Evolutionary conservation across 768 basidiomycete genomes (phyloP), one percentile per base, ranked within the genome.

Genomic region (Wakefieldia striispora): DNA sequence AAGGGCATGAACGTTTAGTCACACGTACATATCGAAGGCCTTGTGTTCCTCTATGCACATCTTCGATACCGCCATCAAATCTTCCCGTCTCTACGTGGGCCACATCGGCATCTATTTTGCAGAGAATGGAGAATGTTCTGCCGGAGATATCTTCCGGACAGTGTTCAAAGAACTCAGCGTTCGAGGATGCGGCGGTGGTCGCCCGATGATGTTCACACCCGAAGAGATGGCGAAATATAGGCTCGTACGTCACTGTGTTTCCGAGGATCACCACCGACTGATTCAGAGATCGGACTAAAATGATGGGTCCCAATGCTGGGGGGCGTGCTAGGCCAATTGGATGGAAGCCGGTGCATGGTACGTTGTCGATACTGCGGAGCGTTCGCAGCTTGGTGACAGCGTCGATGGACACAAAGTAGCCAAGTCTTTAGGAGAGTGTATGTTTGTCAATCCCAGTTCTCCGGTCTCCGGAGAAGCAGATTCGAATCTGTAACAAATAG

Each of bases 1-100:
- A 57, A 72, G 36, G 85, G 86, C 1, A 66, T 72, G 57, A 82
- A 84, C 45, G 38, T 80, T 6, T 87, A 82, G 84, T 74, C 77
- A 0, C 81, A 80, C 51, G 77, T 84, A 17, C 74, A 82, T 50
- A 73, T 83, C 44, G 65, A 75, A 38, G 82, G 84, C 31, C 66
- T 42, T 66, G 69, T 6, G 59, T 74, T 33, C 33, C 65, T 83
- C 13, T 83, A 75, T 71, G 49, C 49, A 64, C 0, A 55, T 82
- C 1, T 76, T 75, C 47, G 71, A 79, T 45, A 64, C 70, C 1
- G 58, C 60, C 2, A 45, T 55, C 17, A 57, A 65, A 1, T 45
- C 31, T 43, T 43, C 37, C 38, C 50, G 47, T 34, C 49, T 63
- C 40, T 60, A 58, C 16, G 40, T 46, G 37, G 53, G 54, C 1